Base-by-base conservation (phyloP, 2,329 filamentous ascomycete species). In the Neonectria magnoliae region DNA sequence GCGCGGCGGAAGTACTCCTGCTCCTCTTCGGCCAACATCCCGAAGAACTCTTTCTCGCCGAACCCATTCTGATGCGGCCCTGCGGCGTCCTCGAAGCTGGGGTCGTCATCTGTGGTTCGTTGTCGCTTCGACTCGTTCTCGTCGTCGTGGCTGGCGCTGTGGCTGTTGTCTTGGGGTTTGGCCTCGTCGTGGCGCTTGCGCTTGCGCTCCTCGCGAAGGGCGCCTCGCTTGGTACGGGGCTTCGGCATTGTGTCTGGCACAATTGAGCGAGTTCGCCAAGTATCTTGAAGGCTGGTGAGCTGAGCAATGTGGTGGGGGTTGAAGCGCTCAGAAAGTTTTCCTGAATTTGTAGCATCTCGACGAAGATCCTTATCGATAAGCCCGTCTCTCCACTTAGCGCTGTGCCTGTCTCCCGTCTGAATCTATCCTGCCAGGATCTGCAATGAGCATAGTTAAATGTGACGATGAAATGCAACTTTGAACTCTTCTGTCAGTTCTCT, bases 1-100 rank as follows among this genome's bases (percentile, higher is more conserved):
- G 94, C 94, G 52, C 90, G 89, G 70, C 93, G 91, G 80, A 98
- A 99, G 79, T 98, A 98, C 79, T 98, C 94, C 76, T 97, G 93
- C 82, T 99, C 96, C 70, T 97, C 89, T 59, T 97, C 91, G 73
- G 93, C 92, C 27, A 99, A 90, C 84, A 98, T 90, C 68, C 96
- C 96, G 74, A 97, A 98, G 82, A 97, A 99, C 61, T 93, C 90
- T 71, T 84, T 88, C 64, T 93, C 92, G 10, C 79, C 76, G 11
- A 67, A 62, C 13, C 71, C 75, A 29, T 73, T 68, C 44, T 76
- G 70, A 27, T 73, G 68, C 22, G 68, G 55, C 41, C 71, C 71
- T 31, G 67, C 68, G 13, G 69, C 69, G 38, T 73, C 68, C 50
- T 69, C 69, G 36, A 75, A 62, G 57, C 74, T 67, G 44, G 64